Conservation (phyloP, 176 grass and related monocot genomes). For the barley (Hordeum vulgare) region DNA sequence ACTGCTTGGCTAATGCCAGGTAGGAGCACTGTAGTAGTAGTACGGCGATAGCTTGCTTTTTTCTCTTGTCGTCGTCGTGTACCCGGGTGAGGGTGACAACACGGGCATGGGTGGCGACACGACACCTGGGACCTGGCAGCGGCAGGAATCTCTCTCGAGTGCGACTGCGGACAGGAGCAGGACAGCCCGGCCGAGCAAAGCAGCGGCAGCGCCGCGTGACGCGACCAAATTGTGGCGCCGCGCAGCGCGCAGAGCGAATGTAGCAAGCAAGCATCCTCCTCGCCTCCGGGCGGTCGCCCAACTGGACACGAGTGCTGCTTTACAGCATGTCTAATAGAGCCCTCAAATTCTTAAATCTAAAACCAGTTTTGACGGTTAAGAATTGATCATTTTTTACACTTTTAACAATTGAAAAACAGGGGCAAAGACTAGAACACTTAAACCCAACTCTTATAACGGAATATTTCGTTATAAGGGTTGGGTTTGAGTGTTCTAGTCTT, state of each 20-base stretch:
- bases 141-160: slow-evolving; percentile 35
- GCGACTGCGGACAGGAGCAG: neutral
- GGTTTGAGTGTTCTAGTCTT: too few relatives aligned
- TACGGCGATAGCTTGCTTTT: neutral
- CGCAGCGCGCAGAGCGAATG: neutral
- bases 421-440: too few relatives aligned
- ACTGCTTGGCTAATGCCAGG: neutral
- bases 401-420: too few relatives aligned
- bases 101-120: slow-evolving; percentile 14
- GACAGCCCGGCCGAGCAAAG: slow-evolving; percentile 37
- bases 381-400: too few relatives aligned
- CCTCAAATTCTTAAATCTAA: too few relatives aligned
- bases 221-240: slow-evolving; percentile 32
- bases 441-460: too few relatives aligned
- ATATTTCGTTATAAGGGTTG: too few relatives aligned
- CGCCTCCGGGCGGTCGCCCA: slow-evolving; percentile 10
- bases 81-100: slow-evolving; percentile 38
- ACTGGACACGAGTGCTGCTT: neutral
- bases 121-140: slow-evolving; percentile 14
- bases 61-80: neutral
- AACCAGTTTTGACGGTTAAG: too few relatives aligned
- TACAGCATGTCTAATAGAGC: too few relatives aligned
- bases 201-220: slow-evolving; percentile 44
- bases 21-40: neutral
- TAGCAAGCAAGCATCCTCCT: neutral